Evolutionary conservation across 805 yeast species (phyloP).

Genomic region (Wickerhamiella azyma): DNA sequence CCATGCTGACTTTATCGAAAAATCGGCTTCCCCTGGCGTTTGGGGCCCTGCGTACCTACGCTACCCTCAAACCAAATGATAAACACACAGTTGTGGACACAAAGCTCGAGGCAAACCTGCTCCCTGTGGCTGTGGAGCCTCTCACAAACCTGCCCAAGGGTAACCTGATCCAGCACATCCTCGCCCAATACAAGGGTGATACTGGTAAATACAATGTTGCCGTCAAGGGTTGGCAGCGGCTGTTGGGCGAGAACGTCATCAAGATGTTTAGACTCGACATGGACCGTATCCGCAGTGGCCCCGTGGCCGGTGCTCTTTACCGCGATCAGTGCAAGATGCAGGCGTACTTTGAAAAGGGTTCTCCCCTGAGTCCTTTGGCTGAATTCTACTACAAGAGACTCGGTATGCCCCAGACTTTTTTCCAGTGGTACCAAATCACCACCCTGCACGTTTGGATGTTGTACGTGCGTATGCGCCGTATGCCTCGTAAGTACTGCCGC

Average conservation of each 20-base stretch:
- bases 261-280: constrained; percentile 58
- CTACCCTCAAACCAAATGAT: constrained; percentile 14
- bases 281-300: constrained; percentile 87
- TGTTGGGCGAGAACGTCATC: constrained; percentile 24
- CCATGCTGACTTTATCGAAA: background rate
- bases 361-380: constrained; percentile 49
- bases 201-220: constrained; percentile 17
- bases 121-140: constrained; percentile 17
- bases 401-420: constrained; percentile 69
- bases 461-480: constrained; percentile 87
- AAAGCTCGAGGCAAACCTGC: constrained; percentile 13
- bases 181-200: constrained; percentile 22
- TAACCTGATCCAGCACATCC: constrained; percentile 19
- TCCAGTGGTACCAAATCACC: constrained; percentile 95
- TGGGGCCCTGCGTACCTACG: background rate
- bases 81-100: constrained; percentile 20
- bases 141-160: constrained; percentile 17
- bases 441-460: constrained; percentile 86
- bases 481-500: constrained; percentile 81
- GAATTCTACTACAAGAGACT: constrained; percentile 74
- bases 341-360: constrained; percentile 31
- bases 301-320: constrained; percentile 82
- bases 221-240: constrained; percentile 22
- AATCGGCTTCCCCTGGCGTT: background rate
- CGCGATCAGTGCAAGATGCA: constrained; percentile 78